Evolutionary conservation across 768 basidiomycete genomes (phyloP).

Genomic region (Lyophyllum atratum): DNA sequence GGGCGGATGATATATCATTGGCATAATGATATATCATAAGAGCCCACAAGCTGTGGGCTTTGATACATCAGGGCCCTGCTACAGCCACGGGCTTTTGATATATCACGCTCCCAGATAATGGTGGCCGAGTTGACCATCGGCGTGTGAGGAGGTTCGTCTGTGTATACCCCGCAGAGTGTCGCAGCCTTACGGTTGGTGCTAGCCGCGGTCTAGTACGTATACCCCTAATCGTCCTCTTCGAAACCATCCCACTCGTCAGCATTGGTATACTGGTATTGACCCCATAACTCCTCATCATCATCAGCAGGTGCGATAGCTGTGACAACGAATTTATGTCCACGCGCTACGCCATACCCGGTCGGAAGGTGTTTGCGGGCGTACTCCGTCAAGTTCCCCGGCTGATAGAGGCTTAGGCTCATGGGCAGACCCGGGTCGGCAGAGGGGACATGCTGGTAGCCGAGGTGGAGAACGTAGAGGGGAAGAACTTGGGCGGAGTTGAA

Average conservation of each 20-base stretch:
- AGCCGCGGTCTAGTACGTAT: too few relatives aligned
- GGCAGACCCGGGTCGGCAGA: not conserved
- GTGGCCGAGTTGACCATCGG: too few relatives aligned
- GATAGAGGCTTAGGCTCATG: not conserved
- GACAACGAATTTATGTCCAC: conserved; percentile 9
- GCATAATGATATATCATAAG: too few relatives aligned
- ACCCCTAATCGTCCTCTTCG: too few relatives aligned
- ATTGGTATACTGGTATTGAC: conserved; percentile 6
- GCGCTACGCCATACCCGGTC: conserved; percentile 8
- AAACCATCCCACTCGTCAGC: conserved; percentile 6
- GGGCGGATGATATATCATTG: too few relatives aligned
- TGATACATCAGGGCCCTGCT: too few relatives aligned
- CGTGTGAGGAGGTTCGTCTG: too few relatives aligned
- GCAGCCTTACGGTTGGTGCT: too few relatives aligned
- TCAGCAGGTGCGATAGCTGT: conserved; percentile 9
- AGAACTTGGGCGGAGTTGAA: conserved; percentile 11
- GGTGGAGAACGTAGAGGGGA: conserved; percentile 12
- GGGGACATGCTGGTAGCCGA: conserved; percentile 2
- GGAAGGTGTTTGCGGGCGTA: conserved; percentile 14
- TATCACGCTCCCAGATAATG: too few relatives aligned
- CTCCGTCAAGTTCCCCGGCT: conserved; percentile 2
- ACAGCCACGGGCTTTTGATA: too few relatives aligned
- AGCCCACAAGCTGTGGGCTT: too few relatives aligned
- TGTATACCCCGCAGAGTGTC: too few relatives aligned
- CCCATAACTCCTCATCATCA: conserved; percentile 15